These are phyloP conservation scores for Lentinula boryana DNA, from an alignment of 768 basidiomycete genomes.

Conservation along the genomic window DNA sequence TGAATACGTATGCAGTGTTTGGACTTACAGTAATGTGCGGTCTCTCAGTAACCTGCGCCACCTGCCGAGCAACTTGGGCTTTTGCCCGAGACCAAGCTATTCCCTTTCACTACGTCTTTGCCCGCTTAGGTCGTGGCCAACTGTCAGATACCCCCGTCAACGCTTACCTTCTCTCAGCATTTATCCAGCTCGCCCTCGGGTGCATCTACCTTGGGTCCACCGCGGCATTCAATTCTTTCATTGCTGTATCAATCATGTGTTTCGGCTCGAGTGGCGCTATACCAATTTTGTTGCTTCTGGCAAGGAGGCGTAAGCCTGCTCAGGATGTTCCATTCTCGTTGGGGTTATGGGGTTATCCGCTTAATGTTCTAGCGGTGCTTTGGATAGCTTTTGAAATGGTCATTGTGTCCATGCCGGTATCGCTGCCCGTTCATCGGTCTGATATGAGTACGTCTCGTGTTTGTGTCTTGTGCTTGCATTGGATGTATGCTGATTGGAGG, in stretches of 20 bases:
- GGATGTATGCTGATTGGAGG: background rate
- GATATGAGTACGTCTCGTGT: background rate
- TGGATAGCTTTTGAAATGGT: constrained; percentile 12
- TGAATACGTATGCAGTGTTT: constrained; percentile 32
- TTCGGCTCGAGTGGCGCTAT: constrained; percentile 57
- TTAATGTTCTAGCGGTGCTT: constrained; percentile 45
- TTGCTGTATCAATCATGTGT: constrained; percentile 62
- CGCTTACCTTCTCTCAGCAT: constrained; percentile 53
- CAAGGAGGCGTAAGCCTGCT: constrained; percentile 36
- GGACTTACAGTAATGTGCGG: constrained; percentile 55
- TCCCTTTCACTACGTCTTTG: constrained; percentile 44
- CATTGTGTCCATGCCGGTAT: background rate
- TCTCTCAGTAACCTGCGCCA: constrained; percentile 60
- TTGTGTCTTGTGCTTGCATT: background rate
- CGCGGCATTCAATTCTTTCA: constrained; percentile 64
- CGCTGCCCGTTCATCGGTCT: background rate
- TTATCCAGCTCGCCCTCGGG: constrained; percentile 53
- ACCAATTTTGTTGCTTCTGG: constrained; percentile 50
- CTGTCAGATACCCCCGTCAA: constrained; percentile 44
- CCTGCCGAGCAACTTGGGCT: constrained; percentile 66
- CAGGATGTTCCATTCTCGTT: constrained; percentile 44
- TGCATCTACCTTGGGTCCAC: constrained; percentile 58
- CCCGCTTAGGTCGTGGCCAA: constrained; percentile 24
- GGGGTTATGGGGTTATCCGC: constrained; percentile 35
- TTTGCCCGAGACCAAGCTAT: constrained; percentile 66